Conservation (phyloP, 140 eudicot species). For the Erigeron philadelphicus region DNA sequence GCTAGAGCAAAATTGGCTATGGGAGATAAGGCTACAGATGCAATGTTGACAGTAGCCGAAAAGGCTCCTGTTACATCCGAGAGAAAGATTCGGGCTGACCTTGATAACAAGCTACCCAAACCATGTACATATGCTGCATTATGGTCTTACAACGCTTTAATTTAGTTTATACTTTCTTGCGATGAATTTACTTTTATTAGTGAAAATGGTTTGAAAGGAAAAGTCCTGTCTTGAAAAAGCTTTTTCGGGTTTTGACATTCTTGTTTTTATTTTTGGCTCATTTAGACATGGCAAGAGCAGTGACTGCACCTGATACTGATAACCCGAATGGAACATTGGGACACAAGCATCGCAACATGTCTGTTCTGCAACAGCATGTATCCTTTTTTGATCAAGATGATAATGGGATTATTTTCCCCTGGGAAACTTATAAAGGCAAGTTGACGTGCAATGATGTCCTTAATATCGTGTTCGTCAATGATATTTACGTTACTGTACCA, state of each 20-base stretch:
- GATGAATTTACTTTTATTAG: neutral
- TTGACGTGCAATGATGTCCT: neutral
- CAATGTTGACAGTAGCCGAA: conserved; percentile 42
- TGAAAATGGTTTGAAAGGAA: neutral
- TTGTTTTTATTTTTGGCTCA: neutral
- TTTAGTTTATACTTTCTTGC: neutral
- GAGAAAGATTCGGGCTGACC: conserved; percentile 38
- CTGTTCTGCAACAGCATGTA: conserved; percentile 54
- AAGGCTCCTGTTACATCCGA: conserved; percentile 46
- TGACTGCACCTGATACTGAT: conserved; percentile 47
- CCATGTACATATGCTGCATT: conserved; percentile 33
- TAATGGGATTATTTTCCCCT: conserved; percentile 48
- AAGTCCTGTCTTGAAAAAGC: neutral
- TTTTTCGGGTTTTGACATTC: conserved; percentile 5
- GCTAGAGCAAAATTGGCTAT: conserved; percentile 9
- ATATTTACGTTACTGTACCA: conserved; percentile 2
- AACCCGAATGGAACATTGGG: conserved; percentile 51
- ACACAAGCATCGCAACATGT: conserved; percentile 44
- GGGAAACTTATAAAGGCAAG: conserved; percentile 56
- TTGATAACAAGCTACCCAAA: conserved; percentile 45
- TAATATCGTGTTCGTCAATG: neutral
- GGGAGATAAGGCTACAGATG: conserved; percentile 42
- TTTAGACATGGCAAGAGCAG: conserved; percentile 49
- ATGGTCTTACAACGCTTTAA: neutral
- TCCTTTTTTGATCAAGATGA: conserved; percentile 54